Evolutionary conservation across 352 stramenopile genomes (phyloP).

Genomic region (Globisporangium lucens): DNA sequence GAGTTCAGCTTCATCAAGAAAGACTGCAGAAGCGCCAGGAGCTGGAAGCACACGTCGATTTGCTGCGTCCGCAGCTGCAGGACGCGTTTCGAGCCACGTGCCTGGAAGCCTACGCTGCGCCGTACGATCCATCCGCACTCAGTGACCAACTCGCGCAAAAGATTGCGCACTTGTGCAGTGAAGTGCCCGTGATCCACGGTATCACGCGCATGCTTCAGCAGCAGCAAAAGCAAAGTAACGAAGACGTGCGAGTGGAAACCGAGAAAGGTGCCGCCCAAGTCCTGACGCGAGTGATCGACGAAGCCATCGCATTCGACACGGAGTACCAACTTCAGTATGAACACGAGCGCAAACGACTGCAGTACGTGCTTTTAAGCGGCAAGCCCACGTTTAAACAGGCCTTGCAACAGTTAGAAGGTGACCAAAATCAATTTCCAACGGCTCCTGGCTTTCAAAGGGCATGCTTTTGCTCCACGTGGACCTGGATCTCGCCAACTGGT

Average conservation of each 20-base stretch:
- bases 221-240: neutral
- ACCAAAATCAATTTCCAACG: neutral
- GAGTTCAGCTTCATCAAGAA: slow-evolving; percentile 11
- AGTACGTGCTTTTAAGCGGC: slow-evolving; percentile 28
- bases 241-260: neutral
- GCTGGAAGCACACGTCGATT: slow-evolving; percentile 16
- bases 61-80: slow-evolving; percentile 29
- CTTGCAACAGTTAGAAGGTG: slow-evolving; percentile 2
- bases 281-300: slow-evolving; percentile 35
- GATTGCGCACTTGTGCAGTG: slow-evolving; percentile 32
- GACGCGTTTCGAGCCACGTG: slow-evolving; percentile 29
- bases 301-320: slow-evolving; percentile 33
- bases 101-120: slow-evolving; percentile 27
- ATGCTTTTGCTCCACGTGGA: slow-evolving; percentile 62
- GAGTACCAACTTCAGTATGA: slow-evolving; percentile 30
- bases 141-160: slow-evolving; percentile 23
- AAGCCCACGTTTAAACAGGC: slow-evolving; percentile 26
- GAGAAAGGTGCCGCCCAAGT: slow-evolving; percentile 23
- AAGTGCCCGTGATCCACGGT: slow-evolving; percentile 40
- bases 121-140: slow-evolving; percentile 31
- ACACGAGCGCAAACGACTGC: slow-evolving; percentile 25
- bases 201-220: slow-evolving; percentile 25
- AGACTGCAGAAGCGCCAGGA: slow-evolving; percentile 12
- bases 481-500: slow-evolving; percentile 71
- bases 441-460: slow-evolving; percentile 4